Conservation (phyloP, 352 stramenopile genomes). For the Thraustotheca clavata region DNA sequence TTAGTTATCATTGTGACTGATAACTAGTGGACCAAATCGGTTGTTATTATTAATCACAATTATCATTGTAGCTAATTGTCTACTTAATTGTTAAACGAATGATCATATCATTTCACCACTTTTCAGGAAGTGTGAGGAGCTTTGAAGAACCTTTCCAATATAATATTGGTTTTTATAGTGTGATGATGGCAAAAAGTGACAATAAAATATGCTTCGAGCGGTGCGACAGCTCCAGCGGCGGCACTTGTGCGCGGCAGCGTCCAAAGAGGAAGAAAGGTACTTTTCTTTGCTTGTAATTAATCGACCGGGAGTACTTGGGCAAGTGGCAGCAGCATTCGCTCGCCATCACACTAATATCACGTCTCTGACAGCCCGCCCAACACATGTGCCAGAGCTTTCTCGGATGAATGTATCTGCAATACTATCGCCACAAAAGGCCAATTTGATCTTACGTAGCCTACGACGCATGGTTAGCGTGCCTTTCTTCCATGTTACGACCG, state of each 20-base stretch:
- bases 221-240: neutral
- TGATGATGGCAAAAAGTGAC: too few species aligned
- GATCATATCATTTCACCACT: too few species aligned
- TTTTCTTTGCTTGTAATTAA: conserved; percentile 71
- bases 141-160: too few species aligned
- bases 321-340: conserved; percentile 60
- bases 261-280: conserved; percentile 44
- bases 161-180: too few species aligned
- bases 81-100: too few species aligned
- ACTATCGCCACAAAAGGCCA: conserved; percentile 42
- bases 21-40: too few species aligned
- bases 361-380: conserved; percentile 57
- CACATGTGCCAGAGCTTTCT: conserved; percentile 62
- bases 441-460: conserved; percentile 45
- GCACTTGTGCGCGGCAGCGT: neutral
- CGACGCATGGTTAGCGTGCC: conserved; percentile 55
- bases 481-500: conserved; percentile 71
- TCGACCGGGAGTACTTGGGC: conserved; percentile 48
- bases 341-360: conserved; percentile 69
- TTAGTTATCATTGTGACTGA: too few species aligned
- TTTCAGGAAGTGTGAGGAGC: too few species aligned
- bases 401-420: conserved; percentile 65
- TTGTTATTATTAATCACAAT: too few species aligned
- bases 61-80: too few species aligned
- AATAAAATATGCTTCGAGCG: too few species aligned